Evolutionary conservation across 2,329 filamentous ascomycete species (phyloP), one percentile per base, ranked within the genome.

Genomic region (Tolypocladium ophioglossoides): DNA sequence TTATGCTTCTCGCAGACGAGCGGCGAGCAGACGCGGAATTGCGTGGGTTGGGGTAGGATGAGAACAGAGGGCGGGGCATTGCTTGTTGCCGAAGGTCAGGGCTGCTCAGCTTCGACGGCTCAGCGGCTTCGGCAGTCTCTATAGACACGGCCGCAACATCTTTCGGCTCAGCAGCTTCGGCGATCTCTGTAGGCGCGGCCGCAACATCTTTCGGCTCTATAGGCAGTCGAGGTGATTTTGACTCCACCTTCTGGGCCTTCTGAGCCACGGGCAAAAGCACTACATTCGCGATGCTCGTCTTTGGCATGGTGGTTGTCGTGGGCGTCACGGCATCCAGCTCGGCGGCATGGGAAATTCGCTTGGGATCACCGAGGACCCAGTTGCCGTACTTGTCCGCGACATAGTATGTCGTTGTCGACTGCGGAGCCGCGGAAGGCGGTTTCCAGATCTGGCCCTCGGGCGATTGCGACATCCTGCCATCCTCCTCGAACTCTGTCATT

Each of bases 401-500:
- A 58, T 79, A 81, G 47, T 73, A 72, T 0, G 74, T 72, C 2
- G 72, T 70, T 0, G 74, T 73, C 2, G 75, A 75, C 41, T 70
- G 66, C 1, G 76, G 73, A 22, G 72, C 74, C 2, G 68, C 68
- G 2, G 73, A 71, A 0, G 77, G 76, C 7, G 75, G 77, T 14
- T 75, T 69, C 78, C 78, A 81, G 48, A 79, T 72, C 54, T 75
- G 72, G n/a, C 58, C 72, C 61, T 51, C 70, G 27, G 62, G 64
- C 4, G 69, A 66, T 49, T 62, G 48, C 47, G 72, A 67, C 60
- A 68, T 50, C 55, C 67, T 66, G 56, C 76, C 67, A 60, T 78
- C 74, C 65, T 81, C 74, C 56, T 80, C 77, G 55, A 80, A 76
- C 65, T 82, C 72, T 10, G 78, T 75, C 57, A 78, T 67, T 54